Evolutionary conservation across 2,329 filamentous ascomycete species (phyloP), one percentile per base, ranked within the genome.

Genomic region (Sarocladiaceae sp.): DNA sequence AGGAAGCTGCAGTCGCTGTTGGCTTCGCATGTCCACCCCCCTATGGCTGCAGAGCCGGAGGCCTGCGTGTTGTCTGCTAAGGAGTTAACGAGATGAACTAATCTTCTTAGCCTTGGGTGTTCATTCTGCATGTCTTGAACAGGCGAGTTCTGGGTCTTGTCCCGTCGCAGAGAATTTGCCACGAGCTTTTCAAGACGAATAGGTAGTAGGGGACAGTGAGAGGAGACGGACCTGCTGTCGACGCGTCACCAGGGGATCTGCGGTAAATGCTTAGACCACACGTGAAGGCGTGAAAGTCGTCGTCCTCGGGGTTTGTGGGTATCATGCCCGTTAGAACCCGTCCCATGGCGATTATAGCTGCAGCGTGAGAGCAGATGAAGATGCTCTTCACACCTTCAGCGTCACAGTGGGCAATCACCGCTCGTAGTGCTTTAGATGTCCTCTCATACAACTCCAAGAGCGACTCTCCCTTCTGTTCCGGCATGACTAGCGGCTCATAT

Each of bases 1-100:
- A 97, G 68, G 64, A 91, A 95, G 48, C 77, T 82, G 57, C 89
- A 95, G 61, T 95, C 88, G 13, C 88, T 88, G 66, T 95, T 91
- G 44, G 78, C 60, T 48, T 80, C 75, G 58, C 88, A 90, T 32
- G 79, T 73, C 91, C 91, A 98, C 21, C 83, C 84, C 29, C 88
- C 88, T 20, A 74, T 70, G 24, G 47, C 48, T 46, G 33, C 37
- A 41, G 37, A 27, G 26, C 37, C 29, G 29, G 37, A 19, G 9
- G n/a, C 29, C n/a, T 15, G 23, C 21, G 4, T 41, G 19, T 12
- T 29, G 21, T 18, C 3, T n/a, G n/a, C n/a, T n/a, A n/a, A n/a
- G n/a, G n/a, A n/a, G n/a, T n/a, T n/a, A n/a, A n/a, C n/a, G n/a
- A n/a, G n/a, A n/a, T n/a, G n/a, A n/a, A n/a, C n/a, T n/a, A n/a